Percentiles rank a stretch among this genome's conserved stretches.
These are phyloP conservation scores for Artomyces pyxidatus DNA, from an alignment of 768 basidiomycete species.

Conservation along the genomic window DNA sequence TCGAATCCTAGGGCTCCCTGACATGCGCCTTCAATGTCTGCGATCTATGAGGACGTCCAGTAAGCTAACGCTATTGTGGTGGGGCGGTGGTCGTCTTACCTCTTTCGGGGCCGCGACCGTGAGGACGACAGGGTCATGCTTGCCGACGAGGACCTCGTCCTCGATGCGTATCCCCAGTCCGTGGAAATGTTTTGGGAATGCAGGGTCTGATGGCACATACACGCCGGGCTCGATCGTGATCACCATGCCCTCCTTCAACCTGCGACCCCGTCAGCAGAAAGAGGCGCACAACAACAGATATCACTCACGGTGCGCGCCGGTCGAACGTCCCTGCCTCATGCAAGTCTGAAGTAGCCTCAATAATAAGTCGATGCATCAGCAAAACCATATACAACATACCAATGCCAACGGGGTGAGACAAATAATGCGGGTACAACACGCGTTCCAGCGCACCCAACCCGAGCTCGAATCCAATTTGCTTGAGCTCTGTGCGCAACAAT, in stretches of 20 bases:
- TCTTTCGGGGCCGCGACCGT: slow-evolving; percentile 78
- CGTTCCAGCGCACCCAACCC: slow-evolving; percentile 55
- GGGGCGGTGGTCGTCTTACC: slow-evolving; percentile 34
- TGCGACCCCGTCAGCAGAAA: slow-evolving; percentile 20
- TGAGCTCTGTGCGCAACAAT: slow-evolving; percentile 61
- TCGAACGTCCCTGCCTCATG: slow-evolving; percentile 74
- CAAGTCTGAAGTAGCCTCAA: slow-evolving; percentile 46
- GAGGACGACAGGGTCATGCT: slow-evolving; percentile 52
- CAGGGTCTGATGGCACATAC: slow-evolving; percentile 74
- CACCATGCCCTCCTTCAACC: slow-evolving; percentile 80
- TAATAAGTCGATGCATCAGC: neutral
- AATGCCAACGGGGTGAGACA: slow-evolving; percentile 90
- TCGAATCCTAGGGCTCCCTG: slow-evolving; percentile 63
- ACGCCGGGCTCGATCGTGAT: slow-evolving; percentile 90
- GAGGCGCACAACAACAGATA: neutral
- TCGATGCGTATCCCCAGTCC: slow-evolving; percentile 91
- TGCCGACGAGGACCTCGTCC: slow-evolving; percentile 71
- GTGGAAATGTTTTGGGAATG: slow-evolving; percentile 85
- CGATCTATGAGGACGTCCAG: slow-evolving; percentile 33
- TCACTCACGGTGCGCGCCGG: slow-evolving; percentile 42
- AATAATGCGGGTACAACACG: slow-evolving; percentile 81
- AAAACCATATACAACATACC: slow-evolving; percentile 34
- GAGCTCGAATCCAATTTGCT: slow-evolving; percentile 64
- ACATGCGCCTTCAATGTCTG: slow-evolving; percentile 74
- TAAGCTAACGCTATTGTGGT: neutral